Evolutionary conservation across 2,329 filamentous ascomycete species (phyloP).

Genomic region (Scedosporium boydii): DNA sequence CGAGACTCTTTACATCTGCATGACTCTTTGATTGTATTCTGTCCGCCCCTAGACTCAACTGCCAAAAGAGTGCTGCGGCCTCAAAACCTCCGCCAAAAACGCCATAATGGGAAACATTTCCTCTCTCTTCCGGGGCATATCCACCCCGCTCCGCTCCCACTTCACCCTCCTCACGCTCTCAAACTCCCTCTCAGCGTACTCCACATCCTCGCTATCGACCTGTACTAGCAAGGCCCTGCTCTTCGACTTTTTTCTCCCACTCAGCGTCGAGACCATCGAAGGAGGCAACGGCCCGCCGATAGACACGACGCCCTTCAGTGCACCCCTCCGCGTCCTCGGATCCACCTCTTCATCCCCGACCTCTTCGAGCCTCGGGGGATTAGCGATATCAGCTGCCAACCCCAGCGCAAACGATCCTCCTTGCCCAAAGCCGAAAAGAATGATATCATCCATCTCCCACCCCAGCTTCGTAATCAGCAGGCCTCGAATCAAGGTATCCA

Average conservation of each 20-base stretch:
- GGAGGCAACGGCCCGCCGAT: slow-evolving; percentile 51
- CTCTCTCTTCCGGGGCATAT: slow-evolving; percentile 73
- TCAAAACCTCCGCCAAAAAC: slow-evolving; percentile 60
- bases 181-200: slow-evolving; percentile 60
- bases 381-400: slow-evolving; percentile 35
- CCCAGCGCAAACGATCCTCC: slow-evolving; percentile 54
- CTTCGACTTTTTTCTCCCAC: slow-evolving; percentile 40
- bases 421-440: slow-evolving; percentile 60
- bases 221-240: slow-evolving; percentile 54
- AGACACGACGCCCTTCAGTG: slow-evolving; percentile 45
- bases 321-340: slow-evolving; percentile 1
- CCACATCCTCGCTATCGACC: slow-evolving; percentile 50
- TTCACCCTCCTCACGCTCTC: slow-evolving; percentile 55
- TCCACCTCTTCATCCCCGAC: slow-evolving; percentile 12
- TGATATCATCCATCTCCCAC: slow-evolving; percentile 48
- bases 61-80: not conserved
- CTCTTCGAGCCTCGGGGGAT: slow-evolving; percentile 24
- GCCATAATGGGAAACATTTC: slow-evolving; percentile 90
- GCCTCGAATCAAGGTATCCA: slow-evolving; percentile 39
- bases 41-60: not conserved
- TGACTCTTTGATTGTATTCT: too few relatives aligned
- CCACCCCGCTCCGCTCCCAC: slow-evolving; percentile 63
- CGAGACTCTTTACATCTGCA: too few relatives aligned
- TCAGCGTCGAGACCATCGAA: slow-evolving; percentile 38
- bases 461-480: slow-evolving; percentile 46